Evolutionary conservation across 768 basidiomycete genomes (phyloP), one percentile per base, ranked within the genome.

Genomic region (Lentinula lateritia): DNA sequence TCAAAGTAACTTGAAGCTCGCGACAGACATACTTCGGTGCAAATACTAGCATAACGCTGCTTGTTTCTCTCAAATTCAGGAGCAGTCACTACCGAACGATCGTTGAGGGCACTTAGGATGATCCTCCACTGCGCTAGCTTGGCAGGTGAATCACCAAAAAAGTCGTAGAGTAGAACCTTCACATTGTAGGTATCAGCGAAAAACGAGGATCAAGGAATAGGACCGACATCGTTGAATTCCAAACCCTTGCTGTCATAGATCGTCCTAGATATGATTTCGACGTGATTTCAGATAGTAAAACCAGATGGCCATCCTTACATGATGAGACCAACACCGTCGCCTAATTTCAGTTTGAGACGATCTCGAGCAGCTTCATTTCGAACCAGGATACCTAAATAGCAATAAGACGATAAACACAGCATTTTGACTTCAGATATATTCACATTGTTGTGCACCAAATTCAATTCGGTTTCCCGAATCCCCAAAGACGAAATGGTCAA

Each of bases 151-250:
- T 88, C 86, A 28, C 83, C 78, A 65, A 92, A 92, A 71, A 90
- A 90, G 63, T 92, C 85, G 66, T 86, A 90, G 10, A 92, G 66
- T 3, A 92, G 75, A 4, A 92, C 88, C 88, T 90, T 60, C 3
- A 48, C 4, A 58, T n/a, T 12, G 28, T 16, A 35, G 12, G 12
- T 6, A 1, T 58, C 28, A 16, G n/a, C 13, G 6, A 2, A 23
- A 36, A 53, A 46, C 34, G 48, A n/a, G 38, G 6, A 32, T 18
- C 38, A 28, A 36, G n/a, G 12, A 6, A 35, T 18, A 2, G 23
- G 20, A 48, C 71, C 46, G 54, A 86, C 86, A 65, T 88, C 86
- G 63, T 86, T 80, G 69, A 87, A 88, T 65, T 88, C 87, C 5
- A 87, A 71, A 0, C 87, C 87, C 71, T 87, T 88, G 75, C 81